Conservation (phyloP, 2,329 filamentous ascomycete species). For the Colletotrichum sidae region DNA sequence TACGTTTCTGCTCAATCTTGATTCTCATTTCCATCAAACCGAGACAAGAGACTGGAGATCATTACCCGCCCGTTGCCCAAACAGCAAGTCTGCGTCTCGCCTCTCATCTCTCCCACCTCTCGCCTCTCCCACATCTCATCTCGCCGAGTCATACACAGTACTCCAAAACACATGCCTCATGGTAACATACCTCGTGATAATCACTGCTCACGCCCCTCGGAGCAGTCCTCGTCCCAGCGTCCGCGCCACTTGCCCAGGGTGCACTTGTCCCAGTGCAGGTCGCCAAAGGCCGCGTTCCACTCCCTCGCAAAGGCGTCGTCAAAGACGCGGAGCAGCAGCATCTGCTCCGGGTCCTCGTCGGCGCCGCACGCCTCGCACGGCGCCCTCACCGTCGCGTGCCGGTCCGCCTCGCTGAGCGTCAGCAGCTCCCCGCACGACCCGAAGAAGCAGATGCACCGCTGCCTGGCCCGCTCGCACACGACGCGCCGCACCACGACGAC, state of each 20-base stretch:
- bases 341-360: constrained; percentile 22
- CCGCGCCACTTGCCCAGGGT: constrained; percentile 24
- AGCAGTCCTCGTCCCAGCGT: neutral
- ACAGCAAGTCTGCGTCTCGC: too few species aligned
- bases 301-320: constrained; percentile 18
- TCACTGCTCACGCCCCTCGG: neutral
- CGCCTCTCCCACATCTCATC: too few species aligned
- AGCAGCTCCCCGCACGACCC: constrained; percentile 22
- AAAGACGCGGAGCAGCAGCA: constrained; percentile 17
- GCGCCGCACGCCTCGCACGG: constrained; percentile 21
- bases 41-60: too few species aligned
- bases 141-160: too few species aligned
- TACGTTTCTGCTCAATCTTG: neutral
- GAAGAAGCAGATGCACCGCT: constrained; percentile 29
- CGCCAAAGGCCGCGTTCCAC: constrained; percentile 18
- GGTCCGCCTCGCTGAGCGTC: constrained; percentile 4
- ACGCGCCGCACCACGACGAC: constrained; percentile 21
- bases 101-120: too few species aligned
- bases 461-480: constrained; percentile 8
- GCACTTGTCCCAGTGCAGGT: constrained; percentile 13
- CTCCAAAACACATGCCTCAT: too few species aligned
- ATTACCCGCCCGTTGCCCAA: too few species aligned
- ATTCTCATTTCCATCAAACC: too few species aligned
- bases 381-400: constrained; percentile 8
- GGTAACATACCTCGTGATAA: too few species aligned